Conservation (phyloP, 139 green algal genomes). For the Haematococcus lacustris region DNA sequence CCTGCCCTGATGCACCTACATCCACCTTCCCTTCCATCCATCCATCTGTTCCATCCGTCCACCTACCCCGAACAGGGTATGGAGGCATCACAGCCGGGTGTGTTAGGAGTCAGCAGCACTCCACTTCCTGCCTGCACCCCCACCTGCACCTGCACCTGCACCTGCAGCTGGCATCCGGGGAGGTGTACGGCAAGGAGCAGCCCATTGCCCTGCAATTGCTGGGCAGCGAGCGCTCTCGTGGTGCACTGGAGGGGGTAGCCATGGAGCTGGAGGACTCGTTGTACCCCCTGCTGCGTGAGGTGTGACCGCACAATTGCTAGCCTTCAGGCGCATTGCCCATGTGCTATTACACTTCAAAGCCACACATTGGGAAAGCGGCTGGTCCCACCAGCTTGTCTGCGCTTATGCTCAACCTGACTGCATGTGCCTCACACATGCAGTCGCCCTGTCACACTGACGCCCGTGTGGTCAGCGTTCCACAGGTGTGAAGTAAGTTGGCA, state of each 20-base stretch:
- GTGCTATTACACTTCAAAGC: no score
- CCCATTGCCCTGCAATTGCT: constrained; percentile 81
- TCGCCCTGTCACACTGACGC: neutral
- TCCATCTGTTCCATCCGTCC: neutral
- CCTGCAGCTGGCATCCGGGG: constrained; percentile 58
- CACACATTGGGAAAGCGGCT: no score
- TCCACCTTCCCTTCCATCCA: neutral
- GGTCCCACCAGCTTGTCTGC: no score
- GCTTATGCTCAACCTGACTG: no score
- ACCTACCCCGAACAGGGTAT: neutral
- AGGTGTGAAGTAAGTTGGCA: neutral
- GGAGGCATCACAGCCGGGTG: neutral
- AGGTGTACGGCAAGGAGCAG: constrained; percentile 82
- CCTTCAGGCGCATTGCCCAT: no score
- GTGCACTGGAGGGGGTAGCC: constrained; percentile 84
- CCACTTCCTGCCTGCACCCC: neutral
- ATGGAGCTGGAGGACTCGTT: constrained; percentile 95
- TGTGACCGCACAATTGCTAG: no score
- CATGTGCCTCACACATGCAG: no score
- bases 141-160: neutral
- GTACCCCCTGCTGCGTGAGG: constrained; percentile 82
- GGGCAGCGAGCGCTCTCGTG: constrained; percentile 59
- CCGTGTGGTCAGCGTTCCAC: no score
- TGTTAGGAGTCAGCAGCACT: no score
- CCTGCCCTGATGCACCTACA: no score